Evolutionary conservation across 2,329 filamentous ascomycete genomes (phyloP).

Genomic region (Sarocladium strictum): DNA sequence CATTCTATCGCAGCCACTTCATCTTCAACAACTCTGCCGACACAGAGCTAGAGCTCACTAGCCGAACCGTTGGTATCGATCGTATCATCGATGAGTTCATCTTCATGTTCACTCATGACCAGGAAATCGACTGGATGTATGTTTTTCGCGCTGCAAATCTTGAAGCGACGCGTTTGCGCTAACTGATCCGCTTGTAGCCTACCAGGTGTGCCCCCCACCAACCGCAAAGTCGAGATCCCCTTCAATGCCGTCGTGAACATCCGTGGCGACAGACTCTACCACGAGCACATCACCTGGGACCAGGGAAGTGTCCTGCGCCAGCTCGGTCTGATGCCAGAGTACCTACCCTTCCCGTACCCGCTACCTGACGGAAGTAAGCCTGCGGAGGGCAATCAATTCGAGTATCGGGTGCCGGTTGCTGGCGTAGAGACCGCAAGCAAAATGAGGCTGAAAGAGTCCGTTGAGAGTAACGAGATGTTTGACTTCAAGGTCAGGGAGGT

Average conservation of each 20-base stretch:
- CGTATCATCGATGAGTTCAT: conserved; percentile 68
- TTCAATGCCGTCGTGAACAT: conserved; percentile 59
- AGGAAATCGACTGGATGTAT: conserved; percentile 64
- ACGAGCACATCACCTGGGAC: conserved; percentile 66
- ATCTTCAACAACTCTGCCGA: conserved; percentile 68
- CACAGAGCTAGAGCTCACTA: conserved; percentile 61
- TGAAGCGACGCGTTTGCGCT: too few species aligned
- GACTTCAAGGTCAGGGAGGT: conserved; percentile 7
- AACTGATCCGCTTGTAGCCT: conserved; percentile 27
- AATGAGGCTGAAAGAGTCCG: conserved; percentile 11
- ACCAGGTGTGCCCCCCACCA: conserved; percentile 50
- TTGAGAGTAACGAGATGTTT: conserved; percentile 13
- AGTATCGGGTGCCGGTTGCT: conserved; percentile 14
- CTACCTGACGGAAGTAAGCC: conserved; percentile 28
- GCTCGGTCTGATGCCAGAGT: conserved; percentile 50
- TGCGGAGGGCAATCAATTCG: conserved; percentile 12
- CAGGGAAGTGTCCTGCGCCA: conserved; percentile 59
- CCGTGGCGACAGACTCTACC: conserved; percentile 56
- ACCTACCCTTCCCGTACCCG: conserved; percentile 55
- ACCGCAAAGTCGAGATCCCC: conserved; percentile 47
- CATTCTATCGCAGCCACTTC: conserved; percentile 69
- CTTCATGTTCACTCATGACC: conserved; percentile 57
- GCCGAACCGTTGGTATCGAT: conserved; percentile 65
- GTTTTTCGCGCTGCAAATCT: too few species aligned
- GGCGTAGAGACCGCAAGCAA: conserved; percentile 16